A percentile compares a stretch with the other conserved stretches of the same genome.
Evolutionary conservation across 2,329 filamentous ascomycete species (phyloP).

Genomic region (Chaetoscypha palmicola): DNA sequence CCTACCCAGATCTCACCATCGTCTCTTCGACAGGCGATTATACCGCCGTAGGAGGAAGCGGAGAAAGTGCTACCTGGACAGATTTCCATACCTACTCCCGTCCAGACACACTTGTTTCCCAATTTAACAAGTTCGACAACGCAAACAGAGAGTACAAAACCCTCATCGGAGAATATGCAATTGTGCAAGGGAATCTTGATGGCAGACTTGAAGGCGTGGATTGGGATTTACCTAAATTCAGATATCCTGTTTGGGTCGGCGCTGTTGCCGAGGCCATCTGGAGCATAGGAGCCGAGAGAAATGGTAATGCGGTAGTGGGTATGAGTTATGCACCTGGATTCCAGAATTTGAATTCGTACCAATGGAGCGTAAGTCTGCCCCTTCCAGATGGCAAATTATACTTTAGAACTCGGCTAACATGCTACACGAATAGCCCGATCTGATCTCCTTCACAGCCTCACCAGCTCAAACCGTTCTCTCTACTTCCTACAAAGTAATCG

Average conservation of each 20-base stretch:
- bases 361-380: slow-evolving; percentile 25
- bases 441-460: slow-evolving; percentile 32
- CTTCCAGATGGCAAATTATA: background rate
- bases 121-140: slow-evolving; percentile 23
- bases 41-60: slow-evolving; percentile 9
- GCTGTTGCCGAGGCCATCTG: slow-evolving; percentile 26
- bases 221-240: slow-evolving; percentile 13
- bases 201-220: slow-evolving; percentile 8
- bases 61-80: slow-evolving; percentile 6
- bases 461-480: slow-evolving; percentile 42
- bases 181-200: slow-evolving; percentile 18
- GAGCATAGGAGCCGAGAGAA: slow-evolving; percentile 23
- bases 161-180: slow-evolving; percentile 27
- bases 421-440: slow-evolving; percentile 21
- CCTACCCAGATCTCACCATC: slow-evolving; percentile 38
- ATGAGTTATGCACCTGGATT: slow-evolving; percentile 25
- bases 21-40: slow-evolving; percentile 31
- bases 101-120: slow-evolving; percentile 21
- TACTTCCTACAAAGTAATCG: slow-evolving; percentile 44
- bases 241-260: slow-evolving; percentile 23
- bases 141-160: slow-evolving; percentile 15
- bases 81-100: slow-evolving; percentile 25
- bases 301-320: slow-evolving; percentile 22
- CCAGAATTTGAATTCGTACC: slow-evolving; percentile 25
- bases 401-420: background rate